Evolutionary conservation across 441 rosid species (phyloP), one percentile per base, ranked within the genome.

Genomic region (Jatropha podagrica): DNA sequence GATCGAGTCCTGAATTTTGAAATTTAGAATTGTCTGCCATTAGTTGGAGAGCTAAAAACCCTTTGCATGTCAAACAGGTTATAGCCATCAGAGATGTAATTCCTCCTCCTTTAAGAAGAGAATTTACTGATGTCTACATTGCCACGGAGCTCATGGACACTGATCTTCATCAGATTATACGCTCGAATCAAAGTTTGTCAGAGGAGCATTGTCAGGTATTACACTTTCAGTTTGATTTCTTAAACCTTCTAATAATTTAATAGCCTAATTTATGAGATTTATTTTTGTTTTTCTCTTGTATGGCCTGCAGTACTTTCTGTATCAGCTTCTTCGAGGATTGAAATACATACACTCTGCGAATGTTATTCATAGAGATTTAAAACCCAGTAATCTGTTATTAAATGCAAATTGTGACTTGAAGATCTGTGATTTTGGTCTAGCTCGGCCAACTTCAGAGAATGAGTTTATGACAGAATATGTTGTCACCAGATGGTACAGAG

Each of bases 181-280:
- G 96, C 70, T 96, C 99, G 42, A 96, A 94, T 78, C 99, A 96
- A 78, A 18, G 81, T 69, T 80, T 96, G 67, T 96, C 99, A 0
- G 99, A 94, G 83, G 98, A 96, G 84, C 99, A 96, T 73, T 89
- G 95, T 80, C 97, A 95, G 99, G 99, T 95, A 85, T 37, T 67
- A 42, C n/a, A 46, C 38, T 68, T 64, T 11, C 20, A 17, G 41
- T 74, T 77, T 42, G 18, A 63, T 49, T 58, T 48, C 8, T 51
- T 49, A 3, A 65, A 14, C 7, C 65, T 44, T 60, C 5, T 73
- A 17, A 51, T 13, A 72, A 68, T 65, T 52, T 46, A 74, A 9
- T 72, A 59, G 72, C 38, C 48, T 59, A 64, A 66, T 38, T 7
- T 20, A n/a, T 41, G 26, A 20, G 27, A 8, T 46, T 72, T 54